Base-by-base conservation (phyloP, 2,329 filamentous ascomycete genomes). In the Arthrobotrys iridis region DNA sequence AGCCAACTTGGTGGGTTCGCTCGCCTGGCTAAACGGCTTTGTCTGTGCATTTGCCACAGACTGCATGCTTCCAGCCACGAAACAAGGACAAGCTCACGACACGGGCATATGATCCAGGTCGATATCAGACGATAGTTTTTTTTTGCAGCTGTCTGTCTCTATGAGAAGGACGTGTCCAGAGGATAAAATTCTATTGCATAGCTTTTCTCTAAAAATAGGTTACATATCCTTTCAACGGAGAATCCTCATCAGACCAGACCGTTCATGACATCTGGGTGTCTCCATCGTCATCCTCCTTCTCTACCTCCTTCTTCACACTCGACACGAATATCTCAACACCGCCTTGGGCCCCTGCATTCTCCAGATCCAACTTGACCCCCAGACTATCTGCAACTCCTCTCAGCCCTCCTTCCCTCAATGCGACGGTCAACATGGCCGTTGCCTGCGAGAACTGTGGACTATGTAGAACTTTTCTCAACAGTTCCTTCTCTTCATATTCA, bases 371-470 rank as follows among this genome's bases (percentile, higher is more conserved):
- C 78, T 89, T 88, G 71, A 98, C 87, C 4, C 89, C 88, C 40
- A 99, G 84, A 2, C 93, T 94, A 79, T 96, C 93, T 4, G 93
- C 91, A 77, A 99, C 91, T 79, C 90, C 96, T 3, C 94, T 93
- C 68, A 99, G 83, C 0, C 94, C 95, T 10, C 95, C 95, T 79
- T 98, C 94, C 68, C 93, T 87, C 65, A 99, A 85, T 10, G 95
- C 95, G 82, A 93, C 89, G 0, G 93, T 97, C 79, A 99, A 84
- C 81, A 91, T 95, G 0, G 89, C 88, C 40, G 97, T 83, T 78
- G 92, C 94, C 82, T 98, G 95, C 75, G 89, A 88, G 80, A 99
- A 93, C 81, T 99, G 95, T 15, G 95, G 94, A 78, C 92, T 96
- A 77, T 92, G 88, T 11, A 98, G 84, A 5, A 98, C 93, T 80